Percentiles rank a stretch among this genome's conserved stretches.
Evolutionary conservation across 129 eudicot species (phyloP).

Genomic region (Tanacetum coccineum): DNA sequence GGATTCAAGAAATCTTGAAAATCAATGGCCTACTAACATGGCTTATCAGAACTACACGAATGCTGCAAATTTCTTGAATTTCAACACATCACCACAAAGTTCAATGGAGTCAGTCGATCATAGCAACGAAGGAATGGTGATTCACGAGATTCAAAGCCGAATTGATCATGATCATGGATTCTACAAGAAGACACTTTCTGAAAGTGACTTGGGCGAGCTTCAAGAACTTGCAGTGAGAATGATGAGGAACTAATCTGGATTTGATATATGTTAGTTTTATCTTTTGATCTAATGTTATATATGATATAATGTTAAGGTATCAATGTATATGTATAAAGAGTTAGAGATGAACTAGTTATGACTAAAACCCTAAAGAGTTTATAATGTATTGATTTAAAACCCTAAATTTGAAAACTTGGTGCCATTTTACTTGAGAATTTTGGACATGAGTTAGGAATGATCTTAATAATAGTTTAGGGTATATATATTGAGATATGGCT

Average conservation of each 20-base stretch:
- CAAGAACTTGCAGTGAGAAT: conserved; percentile 85
- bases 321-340: conserved; percentile 16
- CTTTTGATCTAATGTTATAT: neutral
- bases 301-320: conserved; percentile 15
- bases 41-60: conserved; percentile 27
- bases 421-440: conserved; percentile 11
- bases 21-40: conserved; percentile 40
- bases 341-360: conserved; percentile 21
- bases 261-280: neutral
- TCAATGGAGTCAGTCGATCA: conserved; percentile 65
- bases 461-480: too few relatives aligned
- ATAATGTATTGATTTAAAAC: conserved; percentile 16
- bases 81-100: conserved; percentile 65
- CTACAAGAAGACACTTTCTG: conserved; percentile 55
- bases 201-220: conserved; percentile 79
- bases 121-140: conserved; percentile 30
- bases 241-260: conserved; percentile 57
- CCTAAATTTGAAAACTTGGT: conserved; percentile 19
- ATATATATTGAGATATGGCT: too few relatives aligned
- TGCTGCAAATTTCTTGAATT: conserved; percentile 22
- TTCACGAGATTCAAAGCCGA: conserved; percentile 44
- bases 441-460: neutral
- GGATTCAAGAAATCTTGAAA: conserved; percentile 47
- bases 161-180: conserved; percentile 19
- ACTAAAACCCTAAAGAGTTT: conserved; percentile 10